phyloP scores from a whole-genome alignment of 2,329 filamentous ascomycete species.

The Ophiostoma perfectum region DNA sequence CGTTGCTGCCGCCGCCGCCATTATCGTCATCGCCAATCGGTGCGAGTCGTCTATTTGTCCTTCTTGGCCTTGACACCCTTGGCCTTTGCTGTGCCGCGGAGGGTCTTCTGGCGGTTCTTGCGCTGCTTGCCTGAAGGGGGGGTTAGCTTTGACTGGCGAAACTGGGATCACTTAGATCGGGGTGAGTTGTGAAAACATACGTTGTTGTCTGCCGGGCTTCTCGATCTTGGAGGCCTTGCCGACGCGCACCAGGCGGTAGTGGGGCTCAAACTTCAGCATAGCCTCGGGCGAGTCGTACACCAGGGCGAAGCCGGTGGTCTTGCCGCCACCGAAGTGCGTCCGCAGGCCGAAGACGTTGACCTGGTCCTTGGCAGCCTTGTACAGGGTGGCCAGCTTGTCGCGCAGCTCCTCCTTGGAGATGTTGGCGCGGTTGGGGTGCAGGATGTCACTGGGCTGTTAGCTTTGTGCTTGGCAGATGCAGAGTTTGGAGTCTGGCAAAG shows the following conservation, averaged over 20 bases:
- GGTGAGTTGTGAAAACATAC: slow-evolving; percentile 56
- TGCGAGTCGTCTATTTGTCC: slow-evolving; percentile 64
- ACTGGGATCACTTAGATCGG: background rate
- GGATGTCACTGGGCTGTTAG: slow-evolving; percentile 71
- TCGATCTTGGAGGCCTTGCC: slow-evolving; percentile 91
- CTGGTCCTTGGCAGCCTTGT: slow-evolving; percentile 98
- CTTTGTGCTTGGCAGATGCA: background rate
- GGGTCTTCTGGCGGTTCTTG: slow-evolving; percentile 99
- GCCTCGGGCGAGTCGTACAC: slow-evolving; percentile 98
- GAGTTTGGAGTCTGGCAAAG: background rate
- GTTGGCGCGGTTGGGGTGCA: slow-evolving; percentile 97
- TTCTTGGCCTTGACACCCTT: slow-evolving; percentile 95
- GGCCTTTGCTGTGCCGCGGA: slow-evolving; percentile 95
- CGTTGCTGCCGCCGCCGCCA: slow-evolving; percentile 1
- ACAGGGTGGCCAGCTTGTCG: slow-evolving; percentile 85
- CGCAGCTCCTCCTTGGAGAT: slow-evolving; percentile 99
- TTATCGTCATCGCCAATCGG: slow-evolving; percentile 8
- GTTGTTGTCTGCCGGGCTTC: slow-evolving; percentile 97
- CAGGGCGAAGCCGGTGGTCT: slow-evolving; percentile 97
- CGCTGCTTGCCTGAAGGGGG: slow-evolving; percentile 91
- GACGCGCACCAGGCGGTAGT: slow-evolving; percentile 92
- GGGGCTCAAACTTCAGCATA: slow-evolving; percentile 99
- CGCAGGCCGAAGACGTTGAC: slow-evolving; percentile 97
- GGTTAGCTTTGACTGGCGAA: slow-evolving; percentile 1
- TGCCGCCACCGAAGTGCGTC: slow-evolving; percentile 99